A percentile compares a stretch with the other conserved stretches of the same genome.
Conservation (phyloP, 768 basidiomycete genomes). For the Serendipita sp. region DNA sequence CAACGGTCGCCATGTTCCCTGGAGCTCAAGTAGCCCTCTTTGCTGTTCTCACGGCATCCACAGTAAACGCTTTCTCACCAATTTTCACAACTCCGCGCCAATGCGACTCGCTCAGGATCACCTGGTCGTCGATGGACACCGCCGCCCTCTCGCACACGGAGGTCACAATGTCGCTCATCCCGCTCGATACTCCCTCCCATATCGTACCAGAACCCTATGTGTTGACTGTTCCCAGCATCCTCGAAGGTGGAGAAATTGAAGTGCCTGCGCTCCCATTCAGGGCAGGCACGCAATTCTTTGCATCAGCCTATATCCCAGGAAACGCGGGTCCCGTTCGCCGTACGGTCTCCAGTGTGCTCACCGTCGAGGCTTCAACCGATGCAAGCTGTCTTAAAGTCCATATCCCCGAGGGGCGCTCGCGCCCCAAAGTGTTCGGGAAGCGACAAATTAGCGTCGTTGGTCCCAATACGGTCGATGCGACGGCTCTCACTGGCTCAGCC, state of each 20-base stretch:
- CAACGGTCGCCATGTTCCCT: neutral
- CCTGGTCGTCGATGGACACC: neutral
- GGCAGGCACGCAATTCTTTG: conserved; percentile 2
- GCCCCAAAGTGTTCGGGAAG: neutral
- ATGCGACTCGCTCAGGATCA: conserved; percentile 1
- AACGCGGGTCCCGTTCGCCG: neutral
- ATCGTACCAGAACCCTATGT: neutral
- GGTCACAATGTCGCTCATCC: neutral
- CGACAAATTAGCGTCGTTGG: conserved; percentile 1
- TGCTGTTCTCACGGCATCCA: neutral
- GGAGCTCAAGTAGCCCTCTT: conserved; percentile 2
- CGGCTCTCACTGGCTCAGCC: neutral
- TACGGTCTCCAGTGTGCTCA: neutral
- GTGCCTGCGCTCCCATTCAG: neutral
- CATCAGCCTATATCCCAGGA: conserved; percentile 1
- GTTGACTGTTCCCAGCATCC: neutral
- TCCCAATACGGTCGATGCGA: neutral
- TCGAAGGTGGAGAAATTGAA: neutral
- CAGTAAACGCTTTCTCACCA: neutral
- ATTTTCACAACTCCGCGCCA: neutral
- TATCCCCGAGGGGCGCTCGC: neutral
- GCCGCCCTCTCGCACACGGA: neutral
- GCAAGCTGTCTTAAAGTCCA: neutral
- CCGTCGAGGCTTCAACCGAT: neutral
- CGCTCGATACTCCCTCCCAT: neutral